Evolutionary conservation across 106 monocot genomes (phyloP).

Genomic region (Vanilla planifolia): DNA sequence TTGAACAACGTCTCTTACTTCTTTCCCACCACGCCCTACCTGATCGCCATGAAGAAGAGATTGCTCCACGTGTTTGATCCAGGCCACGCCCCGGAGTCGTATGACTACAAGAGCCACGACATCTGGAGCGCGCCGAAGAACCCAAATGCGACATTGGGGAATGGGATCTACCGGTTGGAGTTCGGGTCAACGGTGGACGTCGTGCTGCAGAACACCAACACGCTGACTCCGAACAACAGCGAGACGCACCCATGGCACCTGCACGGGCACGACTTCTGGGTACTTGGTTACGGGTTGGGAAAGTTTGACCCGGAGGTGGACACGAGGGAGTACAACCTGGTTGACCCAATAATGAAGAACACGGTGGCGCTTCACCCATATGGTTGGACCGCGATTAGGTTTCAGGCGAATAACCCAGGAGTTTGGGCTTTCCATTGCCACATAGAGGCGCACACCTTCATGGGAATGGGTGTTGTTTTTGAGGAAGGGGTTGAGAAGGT

Average conservation of each 20-base stretch:
- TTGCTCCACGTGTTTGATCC: constrained; percentile 35
- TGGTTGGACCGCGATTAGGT: constrained; percentile 84
- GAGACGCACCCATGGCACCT: constrained; percentile 99
- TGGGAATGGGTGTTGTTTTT: constrained; percentile 93
- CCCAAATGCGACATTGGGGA: constrained; percentile 23
- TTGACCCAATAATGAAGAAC: constrained; percentile 86
- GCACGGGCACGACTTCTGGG: constrained; percentile 99
- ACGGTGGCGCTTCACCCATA: constrained; percentile 69
- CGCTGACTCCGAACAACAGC: constrained; percentile 48
- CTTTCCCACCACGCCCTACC: constrained; percentile 64
- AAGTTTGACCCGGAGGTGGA: constrained; percentile 51
- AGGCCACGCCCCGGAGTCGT: constrained; percentile 49
- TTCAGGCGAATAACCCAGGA: constrained; percentile 75
- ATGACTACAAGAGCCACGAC: constrained; percentile 24
- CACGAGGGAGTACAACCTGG: constrained; percentile 43
- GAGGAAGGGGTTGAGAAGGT: constrained; percentile 60
- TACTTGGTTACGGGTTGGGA: constrained; percentile 68
- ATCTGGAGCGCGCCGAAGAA: neutral
- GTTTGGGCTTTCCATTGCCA: constrained; percentile 95
- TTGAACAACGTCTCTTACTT: constrained; percentile 76
- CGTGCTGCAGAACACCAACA: constrained; percentile 86
- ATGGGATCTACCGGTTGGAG: constrained; percentile 36
- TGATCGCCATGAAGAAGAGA: constrained; percentile 44
- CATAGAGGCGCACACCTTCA: constrained; percentile 77
- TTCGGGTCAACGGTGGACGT: constrained; percentile 76